Base-by-base conservation (phyloP, 2,329 filamentous ascomycete genomes). In the Akanthomyces lecanii region DNA sequence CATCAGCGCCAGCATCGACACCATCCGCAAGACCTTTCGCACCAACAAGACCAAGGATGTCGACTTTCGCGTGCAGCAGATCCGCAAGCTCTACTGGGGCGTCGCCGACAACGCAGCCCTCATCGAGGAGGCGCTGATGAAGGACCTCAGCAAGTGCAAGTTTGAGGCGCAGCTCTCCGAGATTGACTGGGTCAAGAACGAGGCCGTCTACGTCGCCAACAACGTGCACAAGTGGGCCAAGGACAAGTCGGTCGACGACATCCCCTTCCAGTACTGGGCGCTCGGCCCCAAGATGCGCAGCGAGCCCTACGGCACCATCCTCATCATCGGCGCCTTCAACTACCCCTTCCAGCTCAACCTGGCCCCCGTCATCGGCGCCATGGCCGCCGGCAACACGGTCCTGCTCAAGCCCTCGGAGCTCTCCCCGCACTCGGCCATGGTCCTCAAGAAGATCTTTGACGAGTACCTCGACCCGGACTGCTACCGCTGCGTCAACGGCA, bases 31-130 rank as follows among this genome's bases (percentile, higher is more conserved):
- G 58, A 86, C 88, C n/a, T 98, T 91, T 77, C 82, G 83, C 69
- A 84, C 90, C 21, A 88, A 92, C 74, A 90, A 89, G 78, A 97
- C 93, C 50, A 92, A 92, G 73, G 84, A 91, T 61, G 73, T 97
- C 65, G 84, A 91, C 71, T 98, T 89, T 79, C 88, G 95, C 66
- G 81, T 93, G 66, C 82, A 86, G 61, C 95, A 98, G 82, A 86
- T 99, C 65, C 89, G 93, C 69, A 94, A 92, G 82, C 87, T 98
- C 63, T 98, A 97, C 81, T 98, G 95, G 95, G 92, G 85, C 8
- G 75, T 97, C 68, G 87, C 87, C 67, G 94, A 98, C 80, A 88
- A 91, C 73, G 83, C 87, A 63, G 80, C 86, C 52, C 84, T 89
- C 69, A 82, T 98, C 65, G 73, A 86, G 67, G 89, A 91, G 74